Evolutionary conservation across 116 monocot species (phyloP).

Genomic region (Dioscorea cayenensis): DNA sequence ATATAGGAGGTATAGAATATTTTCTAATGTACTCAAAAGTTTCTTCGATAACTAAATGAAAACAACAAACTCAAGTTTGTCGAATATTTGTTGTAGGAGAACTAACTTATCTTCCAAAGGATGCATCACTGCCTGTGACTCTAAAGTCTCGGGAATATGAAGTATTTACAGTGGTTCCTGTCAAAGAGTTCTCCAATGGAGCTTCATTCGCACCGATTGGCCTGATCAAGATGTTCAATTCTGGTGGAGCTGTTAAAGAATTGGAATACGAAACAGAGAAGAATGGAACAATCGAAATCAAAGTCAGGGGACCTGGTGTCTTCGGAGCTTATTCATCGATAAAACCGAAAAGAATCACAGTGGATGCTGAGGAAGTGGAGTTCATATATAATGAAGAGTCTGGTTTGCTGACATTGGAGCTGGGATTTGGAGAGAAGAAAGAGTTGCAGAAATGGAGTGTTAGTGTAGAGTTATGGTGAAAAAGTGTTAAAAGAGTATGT

Average conservation of each 20-base stretch:
- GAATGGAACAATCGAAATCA: conserved; percentile 9
- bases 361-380: conserved; percentile 16
- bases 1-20: conserved; percentile 32
- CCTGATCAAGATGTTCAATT: conserved; percentile 61
- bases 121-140: conserved; percentile 41
- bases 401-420: conserved; percentile 28
- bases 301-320: conserved; percentile 34
- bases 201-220: conserved; percentile 60
- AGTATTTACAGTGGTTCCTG: conserved; percentile 53
- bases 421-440: conserved; percentile 24
- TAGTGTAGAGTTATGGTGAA: conserved; percentile 17
- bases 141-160: conserved; percentile 47
- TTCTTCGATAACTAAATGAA: too few relatives aligned
- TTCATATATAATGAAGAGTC: conserved; percentile 31
- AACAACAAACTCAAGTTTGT: background rate
- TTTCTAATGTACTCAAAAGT: too few relatives aligned
- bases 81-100: conserved; percentile 30
- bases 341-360: conserved; percentile 31
- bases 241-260: conserved; percentile 59
- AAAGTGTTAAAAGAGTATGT: too few relatives aligned
- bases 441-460: conserved; percentile 37
- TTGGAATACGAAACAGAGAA: conserved; percentile 18
- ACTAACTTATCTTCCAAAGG: conserved; percentile 34
- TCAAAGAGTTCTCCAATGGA: conserved; percentile 44
- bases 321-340: conserved; percentile 51